These are phyloP conservation scores for Suhomyces guaymorum DNA, from an alignment of 1,139 yeast genomes.

Conservation along the genomic window DNA sequence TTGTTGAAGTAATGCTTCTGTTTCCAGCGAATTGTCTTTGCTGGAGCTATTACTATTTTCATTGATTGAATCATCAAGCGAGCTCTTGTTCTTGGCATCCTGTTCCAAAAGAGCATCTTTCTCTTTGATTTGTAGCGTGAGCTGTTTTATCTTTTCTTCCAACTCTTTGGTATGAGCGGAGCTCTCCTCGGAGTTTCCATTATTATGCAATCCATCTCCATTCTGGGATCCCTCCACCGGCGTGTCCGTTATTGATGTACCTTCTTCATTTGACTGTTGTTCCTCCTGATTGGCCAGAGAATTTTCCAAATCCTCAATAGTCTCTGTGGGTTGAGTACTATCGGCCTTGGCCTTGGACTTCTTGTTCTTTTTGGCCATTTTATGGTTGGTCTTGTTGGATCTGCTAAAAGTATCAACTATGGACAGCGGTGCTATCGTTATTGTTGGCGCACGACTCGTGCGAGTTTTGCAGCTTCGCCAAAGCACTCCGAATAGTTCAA, in stretches of 20 bases:
- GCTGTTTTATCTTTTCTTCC: conserved; percentile 21
- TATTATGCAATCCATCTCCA: neutral
- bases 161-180: conserved; percentile 8
- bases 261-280: neutral
- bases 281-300: too few relatives aligned
- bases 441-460: neutral
- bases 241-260: too few relatives aligned
- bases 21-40: too few relatives aligned
- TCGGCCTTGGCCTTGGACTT: conserved; percentile 20
- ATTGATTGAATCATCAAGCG: too few relatives aligned
- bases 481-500: too few relatives aligned
- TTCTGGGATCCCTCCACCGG: too few relatives aligned
- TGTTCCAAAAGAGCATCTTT: too few relatives aligned
- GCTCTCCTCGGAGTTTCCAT: neutral
- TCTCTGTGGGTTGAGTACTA: neutral
- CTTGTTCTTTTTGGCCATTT: conserved; percentile 36
- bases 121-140: conserved; percentile 23
- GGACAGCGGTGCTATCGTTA: conserved; percentile 1
- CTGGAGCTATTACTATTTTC: too few relatives aligned
- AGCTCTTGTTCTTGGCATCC: conserved; percentile 3
- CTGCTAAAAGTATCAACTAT: conserved; percentile 1
- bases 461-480: neutral
- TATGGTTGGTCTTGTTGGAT: neutral
- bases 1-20: conserved; percentile 1
- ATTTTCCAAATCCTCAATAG: too few relatives aligned